Percentiles rank a stretch among this genome's conserved stretches.
phyloP scores from a whole-genome alignment of 306 rosid genomes.

The Gleditsia sinensis region DNA sequence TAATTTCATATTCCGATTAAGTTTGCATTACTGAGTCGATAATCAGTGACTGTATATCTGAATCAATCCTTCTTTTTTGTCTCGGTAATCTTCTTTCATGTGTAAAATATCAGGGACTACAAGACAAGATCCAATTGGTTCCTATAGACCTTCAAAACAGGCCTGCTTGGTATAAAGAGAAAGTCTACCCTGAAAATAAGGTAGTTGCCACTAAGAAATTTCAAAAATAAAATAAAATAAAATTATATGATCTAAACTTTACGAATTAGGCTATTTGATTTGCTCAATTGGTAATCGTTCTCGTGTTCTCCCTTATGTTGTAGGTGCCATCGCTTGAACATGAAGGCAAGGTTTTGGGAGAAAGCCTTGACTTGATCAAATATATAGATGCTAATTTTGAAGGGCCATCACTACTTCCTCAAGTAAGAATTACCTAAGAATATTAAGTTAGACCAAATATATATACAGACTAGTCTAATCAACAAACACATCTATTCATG shows the following conservation, averaged over 20 bases:
- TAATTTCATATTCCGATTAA: no score
- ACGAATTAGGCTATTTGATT: background rate
- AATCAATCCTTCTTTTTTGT: no score
- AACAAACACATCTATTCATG: no score
- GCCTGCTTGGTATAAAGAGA: conserved; percentile 81
- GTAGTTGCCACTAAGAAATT: conserved; percentile 28
- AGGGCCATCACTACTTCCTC: conserved; percentile 50
- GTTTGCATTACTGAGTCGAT: no score
- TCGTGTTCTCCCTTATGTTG: background rate
- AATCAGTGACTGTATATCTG: background rate
- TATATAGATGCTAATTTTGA: conserved; percentile 51
- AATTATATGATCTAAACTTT: background rate
- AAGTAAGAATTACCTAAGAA: conserved; percentile 37
- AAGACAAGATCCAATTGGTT: conserved; percentile 63
- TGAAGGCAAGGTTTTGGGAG: conserved; percentile 59
- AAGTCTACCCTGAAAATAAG: conserved; percentile 61
- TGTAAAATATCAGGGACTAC: conserved; percentile 53
- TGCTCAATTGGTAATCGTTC: background rate
- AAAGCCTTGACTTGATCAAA: conserved; percentile 67
- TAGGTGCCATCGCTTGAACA: conserved; percentile 76
- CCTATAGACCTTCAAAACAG: conserved; percentile 53
- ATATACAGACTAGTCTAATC: no score
- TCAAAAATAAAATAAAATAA: no score
- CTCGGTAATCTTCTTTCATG: no score
- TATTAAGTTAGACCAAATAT: no score